phyloP scores from a whole-genome alignment of 2,329 filamentous ascomycete genomes.

The Fusarium longipes region DNA sequence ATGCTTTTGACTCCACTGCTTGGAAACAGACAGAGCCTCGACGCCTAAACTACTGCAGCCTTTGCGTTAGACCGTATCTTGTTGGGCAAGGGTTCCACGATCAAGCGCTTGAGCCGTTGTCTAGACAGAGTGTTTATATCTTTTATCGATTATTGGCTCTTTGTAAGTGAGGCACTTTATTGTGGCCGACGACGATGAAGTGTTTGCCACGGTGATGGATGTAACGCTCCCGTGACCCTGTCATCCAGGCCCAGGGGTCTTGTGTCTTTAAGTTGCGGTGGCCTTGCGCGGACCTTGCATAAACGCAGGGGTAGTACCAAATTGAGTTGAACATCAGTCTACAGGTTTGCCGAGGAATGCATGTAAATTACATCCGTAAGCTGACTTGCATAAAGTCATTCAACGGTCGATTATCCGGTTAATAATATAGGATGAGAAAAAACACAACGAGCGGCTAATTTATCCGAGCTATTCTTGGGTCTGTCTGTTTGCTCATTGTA shows the following conservation, averaged over 20 bases:
- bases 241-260: slow-evolving; percentile 27
- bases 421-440: not conserved
- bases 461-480: slow-evolving; percentile 5
- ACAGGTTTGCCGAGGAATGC: slow-evolving; percentile 1
- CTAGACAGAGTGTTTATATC: slow-evolving; percentile 23
- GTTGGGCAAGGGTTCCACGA: slow-evolving; percentile 18
- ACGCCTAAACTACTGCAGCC: slow-evolving; percentile 18
- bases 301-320: slow-evolving; percentile 28
- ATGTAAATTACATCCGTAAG: slow-evolving; percentile 11
- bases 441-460: not conserved
- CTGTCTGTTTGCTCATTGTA: not conserved
- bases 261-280: slow-evolving; percentile 16
- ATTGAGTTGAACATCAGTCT: slow-evolving; percentile 33
- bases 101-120: slow-evolving; percentile 19
- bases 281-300: slow-evolving; percentile 32
- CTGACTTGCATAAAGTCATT: slow-evolving; percentile 9
- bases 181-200: slow-evolving; percentile 1
- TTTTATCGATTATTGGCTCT: slow-evolving; percentile 22
- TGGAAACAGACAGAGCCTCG: slow-evolving; percentile 21
- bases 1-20: slow-evolving; percentile 15
- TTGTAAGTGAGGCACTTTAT: slow-evolving; percentile 18
- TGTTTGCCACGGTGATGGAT: slow-evolving; percentile 20
- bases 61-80: slow-evolving; percentile 22
- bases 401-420: not conserved
- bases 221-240: slow-evolving; percentile 15